phyloP scores from a whole-genome alignment of 2,329 filamentous ascomycete species.

The Pseudogymnoascus verrucosus region DNA sequence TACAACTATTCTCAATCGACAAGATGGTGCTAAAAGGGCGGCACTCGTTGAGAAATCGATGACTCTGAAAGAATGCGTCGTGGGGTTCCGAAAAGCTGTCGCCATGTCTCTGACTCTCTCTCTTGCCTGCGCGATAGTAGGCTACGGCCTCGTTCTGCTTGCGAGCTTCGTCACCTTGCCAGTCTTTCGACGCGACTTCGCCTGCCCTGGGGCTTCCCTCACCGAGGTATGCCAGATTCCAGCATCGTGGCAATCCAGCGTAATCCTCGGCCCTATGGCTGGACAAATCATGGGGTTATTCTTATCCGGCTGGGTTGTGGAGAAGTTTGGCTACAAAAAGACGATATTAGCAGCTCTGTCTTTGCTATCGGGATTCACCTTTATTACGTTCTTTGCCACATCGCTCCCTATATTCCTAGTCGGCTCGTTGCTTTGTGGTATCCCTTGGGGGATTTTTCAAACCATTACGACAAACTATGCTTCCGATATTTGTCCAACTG shows the following conservation, averaged over 20 bases:
- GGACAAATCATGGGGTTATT: constrained; percentile 24
- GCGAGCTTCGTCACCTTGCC: constrained; percentile 55
- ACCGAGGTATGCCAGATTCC: constrained; percentile 29
- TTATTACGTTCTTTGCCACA: not conserved
- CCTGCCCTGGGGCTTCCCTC: constrained; percentile 17
- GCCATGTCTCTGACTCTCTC: constrained; percentile 75
- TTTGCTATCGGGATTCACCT: constrained; percentile 3
- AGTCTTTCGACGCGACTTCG: constrained; percentile 23
- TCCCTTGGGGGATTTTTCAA: constrained; percentile 6
- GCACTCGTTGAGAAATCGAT: not conserved
- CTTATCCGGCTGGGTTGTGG: constrained; percentile 8
- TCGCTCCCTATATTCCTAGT: not conserved
- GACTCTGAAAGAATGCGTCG: constrained; percentile 51
- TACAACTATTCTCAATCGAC: not conserved
- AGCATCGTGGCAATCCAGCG: constrained; percentile 35
- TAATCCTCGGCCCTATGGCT: constrained; percentile 32
- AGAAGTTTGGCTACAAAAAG: constrained; percentile 30
- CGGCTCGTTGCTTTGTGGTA: not conserved
- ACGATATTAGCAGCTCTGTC: not conserved
- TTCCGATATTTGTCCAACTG: constrained; percentile 7
- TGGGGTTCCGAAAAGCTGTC: constrained; percentile 75
- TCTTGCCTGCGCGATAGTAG: constrained; percentile 81
- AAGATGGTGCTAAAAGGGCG: not conserved
- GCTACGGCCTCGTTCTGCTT: constrained; percentile 71
- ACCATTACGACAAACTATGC: constrained; percentile 20